These are phyloP conservation scores for Plenodomus tracheiphilus DNA, from an alignment of 2,329 filamentous ascomycete genomes.

Conservation along the genomic window DNA sequence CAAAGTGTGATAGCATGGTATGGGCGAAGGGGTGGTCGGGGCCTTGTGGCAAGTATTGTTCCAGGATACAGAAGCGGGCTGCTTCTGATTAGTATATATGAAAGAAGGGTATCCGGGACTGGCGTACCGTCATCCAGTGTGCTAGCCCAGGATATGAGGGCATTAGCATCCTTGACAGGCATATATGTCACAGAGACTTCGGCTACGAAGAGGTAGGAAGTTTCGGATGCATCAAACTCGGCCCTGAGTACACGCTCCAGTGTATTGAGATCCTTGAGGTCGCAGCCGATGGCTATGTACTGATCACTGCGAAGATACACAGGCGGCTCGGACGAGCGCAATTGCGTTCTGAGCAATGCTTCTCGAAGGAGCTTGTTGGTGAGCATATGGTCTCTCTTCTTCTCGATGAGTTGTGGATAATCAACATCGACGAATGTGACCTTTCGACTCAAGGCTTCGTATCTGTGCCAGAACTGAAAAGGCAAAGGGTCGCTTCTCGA, in stretches of 20 bases:
- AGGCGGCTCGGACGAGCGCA: constrained; percentile 31
- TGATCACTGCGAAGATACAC: constrained; percentile 57
- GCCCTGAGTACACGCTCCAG: constrained; percentile 63
- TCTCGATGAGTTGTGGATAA: constrained; percentile 76
- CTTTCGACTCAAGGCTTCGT: constrained; percentile 60
- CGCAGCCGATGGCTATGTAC: constrained; percentile 81
- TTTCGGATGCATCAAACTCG: constrained; percentile 61
- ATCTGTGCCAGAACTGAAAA: constrained; percentile 76
- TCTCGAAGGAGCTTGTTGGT: constrained; percentile 53
- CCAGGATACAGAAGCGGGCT: constrained; percentile 83
- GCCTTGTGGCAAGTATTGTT: constrained; percentile 82
- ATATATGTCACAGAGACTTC: constrained; percentile 94
- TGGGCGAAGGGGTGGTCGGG: constrained; percentile 78
- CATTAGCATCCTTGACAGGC: constrained; percentile 72
- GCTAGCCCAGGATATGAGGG: constrained; percentile 77
- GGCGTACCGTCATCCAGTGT: constrained; percentile 66
- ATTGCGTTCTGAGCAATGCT: constrained; percentile 30
- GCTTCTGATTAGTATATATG: constrained; percentile 14
- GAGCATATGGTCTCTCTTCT: constrained; percentile 71
- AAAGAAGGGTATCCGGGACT: constrained; percentile 1
- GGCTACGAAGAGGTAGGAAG: constrained; percentile 75
- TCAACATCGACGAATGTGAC: constrained; percentile 82
- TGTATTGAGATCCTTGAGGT: constrained; percentile 68
- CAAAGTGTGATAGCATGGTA: constrained; percentile 83
- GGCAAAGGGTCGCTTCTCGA: constrained; percentile 76